phyloP scores from a whole-genome alignment of 805 yeast genomes.

The Barnettozyma populi region DNA sequence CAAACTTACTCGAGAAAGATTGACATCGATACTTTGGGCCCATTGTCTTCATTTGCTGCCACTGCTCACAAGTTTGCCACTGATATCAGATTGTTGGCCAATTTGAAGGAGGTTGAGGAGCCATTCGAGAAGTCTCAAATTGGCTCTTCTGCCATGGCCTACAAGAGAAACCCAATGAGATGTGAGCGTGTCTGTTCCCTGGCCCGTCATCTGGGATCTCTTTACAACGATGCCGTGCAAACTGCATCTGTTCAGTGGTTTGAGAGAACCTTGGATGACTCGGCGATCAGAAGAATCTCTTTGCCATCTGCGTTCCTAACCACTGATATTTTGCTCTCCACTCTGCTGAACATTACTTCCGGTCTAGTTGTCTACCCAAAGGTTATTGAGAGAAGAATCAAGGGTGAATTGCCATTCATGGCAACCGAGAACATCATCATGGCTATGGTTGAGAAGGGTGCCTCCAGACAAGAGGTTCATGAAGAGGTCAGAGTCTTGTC shows the following conservation, averaged over 20 bases:
- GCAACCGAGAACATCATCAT: constrained; percentile 98
- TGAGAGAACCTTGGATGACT: constrained; percentile 96
- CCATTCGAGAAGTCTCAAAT: constrained; percentile 98
- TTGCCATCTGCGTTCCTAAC: constrained; percentile 95
- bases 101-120: constrained; percentile 95
- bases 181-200: constrained; percentile 98
- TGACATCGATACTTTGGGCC: constrained; percentile 89
- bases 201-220: constrained; percentile 89
- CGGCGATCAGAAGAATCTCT: constrained; percentile 95
- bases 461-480: constrained; percentile 96
- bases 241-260: constrained; percentile 99
- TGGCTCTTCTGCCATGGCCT: constrained; percentile 98
- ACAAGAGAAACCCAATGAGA: constrained; percentile 99
- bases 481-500: constrained; percentile 95
- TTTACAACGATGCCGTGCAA: constrained; percentile 89
- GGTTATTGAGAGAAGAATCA: constrained; percentile 95
- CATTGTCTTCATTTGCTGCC: constrained; percentile 92
- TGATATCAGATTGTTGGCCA: constrained; percentile 91
- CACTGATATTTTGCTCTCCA: constrained; percentile 86
- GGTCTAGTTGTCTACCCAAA: constrained; percentile 98
- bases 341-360: constrained; percentile 85
- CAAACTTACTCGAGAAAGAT: constrained; percentile 99
- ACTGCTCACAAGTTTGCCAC: constrained; percentile 97
- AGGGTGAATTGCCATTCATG: constrained; percentile 95
- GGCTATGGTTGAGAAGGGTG: constrained; percentile 99